phyloP scores from a whole-genome alignment of 768 basidiomycete species.

The Lactarius sp. region DNA sequence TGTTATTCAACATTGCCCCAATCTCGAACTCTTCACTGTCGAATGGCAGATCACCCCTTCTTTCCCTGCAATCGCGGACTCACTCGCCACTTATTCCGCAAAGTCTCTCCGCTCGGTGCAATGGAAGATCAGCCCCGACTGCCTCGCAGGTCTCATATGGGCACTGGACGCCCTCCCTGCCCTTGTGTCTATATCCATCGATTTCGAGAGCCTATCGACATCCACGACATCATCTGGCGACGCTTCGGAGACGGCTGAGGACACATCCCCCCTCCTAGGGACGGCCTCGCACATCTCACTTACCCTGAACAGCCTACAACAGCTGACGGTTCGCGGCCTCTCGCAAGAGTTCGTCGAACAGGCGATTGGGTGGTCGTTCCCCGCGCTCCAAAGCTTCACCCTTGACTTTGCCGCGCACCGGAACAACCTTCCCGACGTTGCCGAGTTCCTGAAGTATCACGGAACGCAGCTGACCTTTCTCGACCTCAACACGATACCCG shows the following conservation, averaged over 20 bases:
- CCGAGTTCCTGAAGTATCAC: constrained; percentile 55
- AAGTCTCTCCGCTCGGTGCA: constrained; percentile 56
- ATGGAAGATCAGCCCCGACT: constrained; percentile 51
- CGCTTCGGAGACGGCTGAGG: constrained; percentile 30
- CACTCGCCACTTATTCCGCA: constrained; percentile 48
- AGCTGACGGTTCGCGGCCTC: constrained; percentile 58
- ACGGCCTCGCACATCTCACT: constrained; percentile 55
- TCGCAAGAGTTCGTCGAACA: constrained; percentile 67
- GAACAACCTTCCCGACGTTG: constrained; percentile 52
- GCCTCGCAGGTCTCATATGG: constrained; percentile 66
- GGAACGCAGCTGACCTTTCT: constrained; percentile 57
- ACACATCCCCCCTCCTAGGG: constrained; percentile 48
- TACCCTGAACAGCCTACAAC: constrained; percentile 49
- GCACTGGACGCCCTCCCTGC: constrained; percentile 57
- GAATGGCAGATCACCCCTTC: constrained; percentile 57
- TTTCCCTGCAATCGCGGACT: constrained; percentile 61
- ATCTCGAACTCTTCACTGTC: constrained; percentile 67
- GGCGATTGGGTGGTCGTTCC: constrained; percentile 60
- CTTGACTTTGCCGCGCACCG: constrained; percentile 47
- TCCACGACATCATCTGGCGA: background rate
- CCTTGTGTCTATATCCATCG: constrained; percentile 53
- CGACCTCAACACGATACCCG: constrained; percentile 56
- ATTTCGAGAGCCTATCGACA: constrained; percentile 35
- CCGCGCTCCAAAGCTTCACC: constrained; percentile 52
- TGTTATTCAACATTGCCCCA: constrained; percentile 61